phyloP scores from a whole-genome alignment of 331 rosid species.

The Pyracantha coccinea region DNA sequence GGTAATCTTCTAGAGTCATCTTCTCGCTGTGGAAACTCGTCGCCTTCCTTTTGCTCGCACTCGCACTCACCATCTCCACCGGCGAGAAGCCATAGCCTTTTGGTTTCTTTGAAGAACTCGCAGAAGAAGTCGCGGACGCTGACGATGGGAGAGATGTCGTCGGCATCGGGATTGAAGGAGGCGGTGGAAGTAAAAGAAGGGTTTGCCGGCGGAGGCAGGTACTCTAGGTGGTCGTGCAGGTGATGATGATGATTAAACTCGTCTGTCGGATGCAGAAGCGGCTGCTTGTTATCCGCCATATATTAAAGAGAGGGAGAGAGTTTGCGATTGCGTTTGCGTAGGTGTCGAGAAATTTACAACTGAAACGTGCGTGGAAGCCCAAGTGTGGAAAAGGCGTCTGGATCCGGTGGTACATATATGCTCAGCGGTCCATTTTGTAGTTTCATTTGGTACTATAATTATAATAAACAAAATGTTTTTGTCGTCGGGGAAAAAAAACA shows the following conservation, averaged over 20 bases:
- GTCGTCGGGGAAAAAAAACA: too few relatives aligned
- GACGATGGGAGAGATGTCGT: constrained; percentile 46
- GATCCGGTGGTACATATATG: background rate
- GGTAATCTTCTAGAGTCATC: constrained; percentile 47
- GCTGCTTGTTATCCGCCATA: constrained; percentile 32
- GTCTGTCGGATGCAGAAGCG: constrained; percentile 15
- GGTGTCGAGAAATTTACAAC: background rate
- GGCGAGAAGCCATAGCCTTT: constrained; percentile 70
- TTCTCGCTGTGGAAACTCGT: constrained; percentile 17
- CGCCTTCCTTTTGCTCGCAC: background rate
- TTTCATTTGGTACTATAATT: background rate
- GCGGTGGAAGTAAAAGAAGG: constrained; percentile 6
- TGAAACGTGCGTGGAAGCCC: background rate
- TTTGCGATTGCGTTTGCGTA: background rate
- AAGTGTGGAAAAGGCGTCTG: background rate
- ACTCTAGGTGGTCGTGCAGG: background rate
- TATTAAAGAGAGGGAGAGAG: background rate
- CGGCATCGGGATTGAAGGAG: constrained; percentile 29
- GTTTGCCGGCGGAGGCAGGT: background rate
- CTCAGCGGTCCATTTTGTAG: background rate
- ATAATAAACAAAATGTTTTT: too few relatives aligned
- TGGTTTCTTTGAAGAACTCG: constrained; percentile 35
- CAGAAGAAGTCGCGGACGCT: constrained; percentile 23
- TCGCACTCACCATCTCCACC: constrained; percentile 21
- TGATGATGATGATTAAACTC: background rate